Evolutionary conservation across 345 rosid species (phyloP).

Genomic region (Leavenworthia alabamica): DNA sequence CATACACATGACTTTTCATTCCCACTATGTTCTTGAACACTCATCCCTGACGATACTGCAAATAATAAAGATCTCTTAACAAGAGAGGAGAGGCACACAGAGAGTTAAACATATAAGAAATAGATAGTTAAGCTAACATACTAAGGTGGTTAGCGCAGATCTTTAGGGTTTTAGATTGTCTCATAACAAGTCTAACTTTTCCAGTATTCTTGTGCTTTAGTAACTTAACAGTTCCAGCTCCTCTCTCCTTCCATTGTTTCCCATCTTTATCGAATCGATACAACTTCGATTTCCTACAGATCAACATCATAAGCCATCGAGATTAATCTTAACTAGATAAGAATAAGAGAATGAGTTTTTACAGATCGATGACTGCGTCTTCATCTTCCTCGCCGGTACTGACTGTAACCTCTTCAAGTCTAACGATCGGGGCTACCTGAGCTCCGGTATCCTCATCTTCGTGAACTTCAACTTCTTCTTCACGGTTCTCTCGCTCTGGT

Average conservation of each 20-base stretch:
- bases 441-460: constrained; percentile 96
- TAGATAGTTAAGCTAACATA: constrained; percentile 25
- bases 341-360: neutral
- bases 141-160: constrained; percentile 94
- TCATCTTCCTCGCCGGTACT: constrained; percentile 86
- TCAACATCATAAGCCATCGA: neutral
- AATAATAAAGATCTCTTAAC: neutral
- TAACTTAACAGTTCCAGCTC: constrained; percentile 77
- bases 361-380: constrained; percentile 76
- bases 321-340: neutral
- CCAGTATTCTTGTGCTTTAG: constrained; percentile 68
- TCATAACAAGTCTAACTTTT: constrained; percentile 79
- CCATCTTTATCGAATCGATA: constrained; percentile 82
- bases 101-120: neutral
- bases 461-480: constrained; percentile 50
- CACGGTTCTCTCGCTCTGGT: constrained; percentile 50
- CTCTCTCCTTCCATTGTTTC: constrained; percentile 89
- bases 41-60: constrained; percentile 47
- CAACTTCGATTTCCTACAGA: constrained; percentile 65
- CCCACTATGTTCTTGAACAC: constrained; percentile 62
- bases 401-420: constrained; percentile 74
- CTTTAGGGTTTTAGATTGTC: constrained; percentile 91
- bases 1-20: constrained; percentile 68
- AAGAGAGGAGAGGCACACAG: neutral
- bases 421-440: constrained; percentile 77